Percentiles rank a stretch among this genome's conserved stretches.
phyloP scores from a whole-genome alignment of 2,329 filamentous ascomycete species.

The Colletotrichum tanaceti region DNA sequence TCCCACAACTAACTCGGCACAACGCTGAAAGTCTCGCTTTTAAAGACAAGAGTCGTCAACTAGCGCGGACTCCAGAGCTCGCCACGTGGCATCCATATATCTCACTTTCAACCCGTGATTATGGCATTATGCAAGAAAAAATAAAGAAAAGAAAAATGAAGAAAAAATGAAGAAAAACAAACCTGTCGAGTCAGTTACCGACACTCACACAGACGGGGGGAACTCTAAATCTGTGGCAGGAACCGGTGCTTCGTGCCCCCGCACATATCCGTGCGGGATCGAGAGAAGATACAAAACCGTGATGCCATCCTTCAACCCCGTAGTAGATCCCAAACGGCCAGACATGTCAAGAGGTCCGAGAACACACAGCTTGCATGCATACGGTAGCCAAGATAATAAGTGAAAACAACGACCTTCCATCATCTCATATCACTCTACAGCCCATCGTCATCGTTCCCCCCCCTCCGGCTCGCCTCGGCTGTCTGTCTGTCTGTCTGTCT shows the following conservation, averaged over 20 bases:
- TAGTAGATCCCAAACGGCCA: background rate
- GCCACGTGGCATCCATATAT: background rate
- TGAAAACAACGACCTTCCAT: too few relatives aligned
- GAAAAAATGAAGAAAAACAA: too few relatives aligned
- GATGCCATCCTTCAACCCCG: background rate
- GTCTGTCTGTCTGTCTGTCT: background rate
- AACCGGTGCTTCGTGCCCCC: conserved; percentile 23
- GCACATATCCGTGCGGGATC: conserved; percentile 11
- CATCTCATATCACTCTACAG: background rate
- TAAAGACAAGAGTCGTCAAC: background rate
- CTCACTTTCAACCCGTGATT: background rate
- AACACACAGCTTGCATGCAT: conserved; percentile 9
- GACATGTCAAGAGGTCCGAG: conserved; percentile 1
- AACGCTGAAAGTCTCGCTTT: background rate
- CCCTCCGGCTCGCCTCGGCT: too few relatives aligned
- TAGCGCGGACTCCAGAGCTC: background rate
- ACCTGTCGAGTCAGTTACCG: conserved; percentile 11
- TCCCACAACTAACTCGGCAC: too few relatives aligned
- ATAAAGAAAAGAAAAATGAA: too few relatives aligned
- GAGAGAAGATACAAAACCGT: conserved; percentile 11
- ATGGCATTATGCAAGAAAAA: too few relatives aligned
- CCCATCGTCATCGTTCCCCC: background rate
- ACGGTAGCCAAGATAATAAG: too few relatives aligned
- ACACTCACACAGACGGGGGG: background rate
- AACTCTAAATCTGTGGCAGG: conserved; percentile 15